Evolutionary conservation across 495 filamentous ascomycete genomes (phyloP).

Genomic region (Neurospora terricola): DNA sequence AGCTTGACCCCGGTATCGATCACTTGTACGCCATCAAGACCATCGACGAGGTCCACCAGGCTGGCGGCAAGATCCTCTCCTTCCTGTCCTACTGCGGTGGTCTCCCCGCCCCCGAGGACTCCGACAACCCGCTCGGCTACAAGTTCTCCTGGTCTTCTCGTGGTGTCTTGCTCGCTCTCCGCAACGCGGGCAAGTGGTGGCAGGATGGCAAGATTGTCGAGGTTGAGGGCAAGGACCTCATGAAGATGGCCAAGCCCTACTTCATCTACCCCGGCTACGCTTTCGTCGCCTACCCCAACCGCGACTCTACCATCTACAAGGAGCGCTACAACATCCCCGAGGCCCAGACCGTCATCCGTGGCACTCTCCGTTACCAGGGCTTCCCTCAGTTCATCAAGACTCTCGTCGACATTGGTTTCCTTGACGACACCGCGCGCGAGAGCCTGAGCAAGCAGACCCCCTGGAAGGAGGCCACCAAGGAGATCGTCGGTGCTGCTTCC

Average conservation of each 20-base stretch:
- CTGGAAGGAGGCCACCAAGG: constrained; percentile 75
- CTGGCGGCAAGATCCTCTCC: constrained; percentile 72
- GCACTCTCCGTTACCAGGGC: constrained; percentile 74
- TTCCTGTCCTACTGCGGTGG: constrained; percentile 91
- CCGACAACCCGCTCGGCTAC: constrained; percentile 88
- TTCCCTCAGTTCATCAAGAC: constrained; percentile 82
- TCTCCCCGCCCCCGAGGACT: constrained; percentile 54
- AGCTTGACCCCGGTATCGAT: constrained; percentile 44
- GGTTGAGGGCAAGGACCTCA: constrained; percentile 52
- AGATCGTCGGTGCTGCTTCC: constrained; percentile 59
- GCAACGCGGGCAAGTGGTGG: constrained; percentile 79
- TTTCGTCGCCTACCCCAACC: constrained; percentile 90
- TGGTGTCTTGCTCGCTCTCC: constrained; percentile 76
- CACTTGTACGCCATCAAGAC: constrained; percentile 85
- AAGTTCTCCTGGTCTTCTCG: constrained; percentile 83
- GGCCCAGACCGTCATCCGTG: constrained; percentile 57
- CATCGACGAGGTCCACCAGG: constrained; percentile 71
- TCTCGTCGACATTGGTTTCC: constrained; percentile 82
- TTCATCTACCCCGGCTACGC: constrained; percentile 79
- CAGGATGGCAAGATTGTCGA: constrained; percentile 65
- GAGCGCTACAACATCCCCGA: constrained; percentile 90
- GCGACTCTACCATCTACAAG: constrained; percentile 76
- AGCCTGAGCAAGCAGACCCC: constrained; percentile 51
- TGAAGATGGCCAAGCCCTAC: constrained; percentile 85
- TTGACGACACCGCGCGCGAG: constrained; percentile 53